Conservation (phyloP, 106 monocot genomes). For the Cymbidium sinense region DNA sequence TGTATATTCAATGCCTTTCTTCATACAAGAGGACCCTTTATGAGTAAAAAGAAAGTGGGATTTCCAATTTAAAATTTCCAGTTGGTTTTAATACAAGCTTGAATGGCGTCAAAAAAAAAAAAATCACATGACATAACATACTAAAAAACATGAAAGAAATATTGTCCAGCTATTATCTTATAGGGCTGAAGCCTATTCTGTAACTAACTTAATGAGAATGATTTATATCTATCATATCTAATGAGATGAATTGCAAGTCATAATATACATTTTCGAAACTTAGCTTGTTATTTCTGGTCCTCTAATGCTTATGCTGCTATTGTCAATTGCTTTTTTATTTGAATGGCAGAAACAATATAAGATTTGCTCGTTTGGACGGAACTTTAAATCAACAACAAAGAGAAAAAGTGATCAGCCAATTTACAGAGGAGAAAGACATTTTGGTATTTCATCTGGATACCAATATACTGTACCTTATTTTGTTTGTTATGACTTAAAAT, state of each 20-base stretch:
- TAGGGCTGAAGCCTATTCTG: background rate
- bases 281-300: background rate
- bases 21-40: too few relatives aligned
- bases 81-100: background rate
- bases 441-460: conserved; percentile 33
- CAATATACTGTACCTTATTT: conserved; percentile 2
- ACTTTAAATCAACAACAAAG: conserved; percentile 83
- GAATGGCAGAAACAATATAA: conserved; percentile 42
- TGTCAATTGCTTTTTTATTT: background rate
- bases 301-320: background rate
- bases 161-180: background rate
- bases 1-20: too few relatives aligned
- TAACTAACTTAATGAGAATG: background rate
- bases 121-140: background rate
- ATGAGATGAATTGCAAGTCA: background rate
- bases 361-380: conserved; percentile 85
- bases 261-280: background rate
- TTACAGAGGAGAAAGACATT: conserved; percentile 61
- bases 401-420: conserved; percentile 72
- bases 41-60: background rate
- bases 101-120: background rate
- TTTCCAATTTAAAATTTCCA: background rate
- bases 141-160: background rate
- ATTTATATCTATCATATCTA: background rate
- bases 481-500: conserved; percentile 3